phyloP scores from a whole-genome alignment of 2,329 filamentous ascomycete genomes.

The Apiospora hydei region DNA sequence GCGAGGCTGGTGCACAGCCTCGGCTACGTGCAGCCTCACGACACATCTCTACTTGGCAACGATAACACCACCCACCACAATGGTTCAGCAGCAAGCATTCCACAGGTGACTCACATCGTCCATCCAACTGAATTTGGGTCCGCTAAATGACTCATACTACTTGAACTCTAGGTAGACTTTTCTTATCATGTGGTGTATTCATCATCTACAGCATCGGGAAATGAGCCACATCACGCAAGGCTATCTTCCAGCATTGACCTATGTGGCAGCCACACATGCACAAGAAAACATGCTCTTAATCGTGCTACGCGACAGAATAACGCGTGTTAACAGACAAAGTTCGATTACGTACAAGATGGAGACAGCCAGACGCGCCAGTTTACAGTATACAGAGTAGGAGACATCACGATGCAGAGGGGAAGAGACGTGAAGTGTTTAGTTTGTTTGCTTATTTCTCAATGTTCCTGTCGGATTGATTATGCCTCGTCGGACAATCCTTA shows the following conservation, averaged over 20 bases:
- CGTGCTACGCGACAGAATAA: neutral
- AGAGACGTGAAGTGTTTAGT: slow-evolving; percentile 11
- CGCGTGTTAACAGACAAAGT: neutral
- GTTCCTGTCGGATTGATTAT: slow-evolving; percentile 38
- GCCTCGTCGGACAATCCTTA: slow-evolving; percentile 40
- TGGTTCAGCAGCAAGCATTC: neutral
- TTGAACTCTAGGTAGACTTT: neutral
- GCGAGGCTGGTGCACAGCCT: slow-evolving; percentile 10
- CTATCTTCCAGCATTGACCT: neutral
- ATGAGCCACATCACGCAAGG: neutral
- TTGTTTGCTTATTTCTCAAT: slow-evolving; percentile 22
- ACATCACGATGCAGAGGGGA: neutral
- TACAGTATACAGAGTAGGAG: neutral
- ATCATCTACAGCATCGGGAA: neutral
- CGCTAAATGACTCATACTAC: neutral
- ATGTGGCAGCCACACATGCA: neutral
- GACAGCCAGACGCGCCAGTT: neutral
- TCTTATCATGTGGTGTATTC: neutral
- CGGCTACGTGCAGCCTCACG: slow-evolving; percentile 5
- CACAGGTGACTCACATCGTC: neutral
- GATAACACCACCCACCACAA: neutral
- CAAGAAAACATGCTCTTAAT: neutral
- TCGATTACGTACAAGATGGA: neutral
- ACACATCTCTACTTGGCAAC: neutral
- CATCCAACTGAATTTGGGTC: neutral